Evolutionary conservation across 2,329 filamentous ascomycete species (phyloP).

Genomic region (Fusarium domesticum): DNA sequence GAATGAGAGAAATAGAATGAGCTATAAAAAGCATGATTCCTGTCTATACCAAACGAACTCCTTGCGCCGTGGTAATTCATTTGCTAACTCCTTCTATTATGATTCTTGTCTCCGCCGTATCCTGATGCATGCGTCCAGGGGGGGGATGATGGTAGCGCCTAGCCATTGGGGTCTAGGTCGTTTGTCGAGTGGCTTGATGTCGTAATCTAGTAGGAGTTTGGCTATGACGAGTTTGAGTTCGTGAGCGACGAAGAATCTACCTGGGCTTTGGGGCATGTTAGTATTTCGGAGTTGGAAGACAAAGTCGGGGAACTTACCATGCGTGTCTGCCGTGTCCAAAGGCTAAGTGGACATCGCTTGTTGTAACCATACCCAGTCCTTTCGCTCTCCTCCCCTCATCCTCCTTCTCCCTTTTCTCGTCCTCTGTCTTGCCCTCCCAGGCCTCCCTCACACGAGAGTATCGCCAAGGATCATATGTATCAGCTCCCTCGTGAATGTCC

Average conservation of each 20-base stretch:
- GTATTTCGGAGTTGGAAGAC: accelerated
- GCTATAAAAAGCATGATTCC: too few species aligned
- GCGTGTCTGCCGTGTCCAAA: slow-evolving; percentile 59
- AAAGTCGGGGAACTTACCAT: slow-evolving; percentile 29
- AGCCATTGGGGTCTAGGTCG: slow-evolving; percentile 43
- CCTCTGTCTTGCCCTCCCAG: slow-evolving; percentile 30
- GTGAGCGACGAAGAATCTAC: slow-evolving; percentile 54
- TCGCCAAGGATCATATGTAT: slow-evolving; percentile 48
- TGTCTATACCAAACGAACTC: too few species aligned
- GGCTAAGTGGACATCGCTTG: slow-evolving; percentile 47
- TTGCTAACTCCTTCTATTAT: too few species aligned
- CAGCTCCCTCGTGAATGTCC: slow-evolving; percentile 41
- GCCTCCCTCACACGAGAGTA: slow-evolving; percentile 44
- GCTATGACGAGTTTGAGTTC: slow-evolving; percentile 55
- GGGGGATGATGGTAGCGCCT: slow-evolving; percentile 41
- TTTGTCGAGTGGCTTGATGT: slow-evolving; percentile 42
- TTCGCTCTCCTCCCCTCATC: slow-evolving; percentile 35
- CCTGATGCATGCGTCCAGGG: slow-evolving; percentile 26
- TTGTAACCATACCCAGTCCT: slow-evolving; percentile 50
- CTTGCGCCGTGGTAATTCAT: too few species aligned
- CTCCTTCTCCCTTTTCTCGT: slow-evolving; percentile 31
- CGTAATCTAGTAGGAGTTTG: slow-evolving; percentile 51
- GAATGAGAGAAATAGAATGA: slow-evolving; percentile 3
- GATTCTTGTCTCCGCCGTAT: slow-evolving; percentile 27
- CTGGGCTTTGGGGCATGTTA: slow-evolving; percentile 37